Percentiles rank a stretch among this genome's conserved stretches.
These are phyloP conservation scores for Annulohypoxylon nitens DNA, from an alignment of 495 filamentous ascomycete genomes.

Conservation along the genomic window DNA sequence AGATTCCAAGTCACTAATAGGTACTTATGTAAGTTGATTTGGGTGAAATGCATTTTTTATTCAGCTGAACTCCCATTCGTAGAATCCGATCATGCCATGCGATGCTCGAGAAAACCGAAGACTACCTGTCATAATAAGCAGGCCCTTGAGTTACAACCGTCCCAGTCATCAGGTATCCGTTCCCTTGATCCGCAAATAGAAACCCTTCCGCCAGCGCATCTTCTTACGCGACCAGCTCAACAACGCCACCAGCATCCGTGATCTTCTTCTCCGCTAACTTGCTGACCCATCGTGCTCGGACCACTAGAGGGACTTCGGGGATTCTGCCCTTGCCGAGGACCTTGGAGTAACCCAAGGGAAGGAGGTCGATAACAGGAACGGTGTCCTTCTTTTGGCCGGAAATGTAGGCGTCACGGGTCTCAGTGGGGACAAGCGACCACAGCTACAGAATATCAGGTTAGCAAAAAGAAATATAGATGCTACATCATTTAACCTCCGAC, in stretches of 20 bases:
- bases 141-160: slow-evolving; percentile 49
- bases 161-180: slow-evolving; percentile 49
- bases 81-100: slow-evolving; percentile 51
- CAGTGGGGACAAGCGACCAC: slow-evolving; percentile 83
- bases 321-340: slow-evolving; percentile 93
- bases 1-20: not conserved
- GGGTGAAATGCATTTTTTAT: slow-evolving; percentile 49
- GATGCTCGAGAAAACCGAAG: slow-evolving; percentile 49
- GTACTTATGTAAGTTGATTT: not conserved
- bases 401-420: slow-evolving; percentile 87
- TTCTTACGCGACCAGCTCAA: slow-evolving; percentile 91
- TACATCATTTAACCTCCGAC: slow-evolving; percentile 25
- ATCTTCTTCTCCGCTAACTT: slow-evolving; percentile 94
- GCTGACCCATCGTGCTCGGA: slow-evolving; percentile 89
- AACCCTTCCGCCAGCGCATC: slow-evolving; percentile 34
- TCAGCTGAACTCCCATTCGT: slow-evolving; percentile 51
- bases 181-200: slow-evolving; percentile 49
- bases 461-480: slow-evolving; percentile 73
- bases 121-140: slow-evolving; percentile 45
- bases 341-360: slow-evolving; percentile 92
- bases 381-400: slow-evolving; percentile 78
- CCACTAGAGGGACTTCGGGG: slow-evolving; percentile 85
- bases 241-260: slow-evolving; percentile 89
- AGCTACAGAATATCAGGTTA: slow-evolving; percentile 65
- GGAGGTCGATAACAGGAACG: slow-evolving; percentile 91